A percentile compares a stretch with the other conserved stretches of the same genome.
Conservation (phyloP, 225 moss, liverwort and hornwort species). For the Climacium dendroides region DNA sequence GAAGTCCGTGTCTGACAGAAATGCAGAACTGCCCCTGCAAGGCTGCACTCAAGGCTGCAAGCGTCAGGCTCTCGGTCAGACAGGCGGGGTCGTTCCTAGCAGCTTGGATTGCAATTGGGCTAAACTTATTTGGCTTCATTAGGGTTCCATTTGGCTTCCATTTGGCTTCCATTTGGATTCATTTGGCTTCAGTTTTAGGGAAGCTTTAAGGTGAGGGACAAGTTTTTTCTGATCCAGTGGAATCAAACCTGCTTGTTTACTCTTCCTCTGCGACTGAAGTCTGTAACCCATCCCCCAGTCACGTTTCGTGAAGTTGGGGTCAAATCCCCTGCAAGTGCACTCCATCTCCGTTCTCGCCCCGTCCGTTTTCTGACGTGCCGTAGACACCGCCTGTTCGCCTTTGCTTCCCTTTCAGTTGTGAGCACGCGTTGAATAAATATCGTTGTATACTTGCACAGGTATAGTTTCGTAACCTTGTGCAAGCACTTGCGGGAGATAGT, state of each 20-base stretch:
- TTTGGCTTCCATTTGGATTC: neutral
- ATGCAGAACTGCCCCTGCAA: neutral
- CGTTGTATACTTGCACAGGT: neutral
- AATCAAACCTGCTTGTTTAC: neutral
- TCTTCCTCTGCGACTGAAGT: neutral
- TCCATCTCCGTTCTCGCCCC: neutral
- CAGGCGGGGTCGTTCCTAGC: neutral
- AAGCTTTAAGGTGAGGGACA: neutral
- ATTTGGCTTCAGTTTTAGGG: neutral
- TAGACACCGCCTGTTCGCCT: neutral
- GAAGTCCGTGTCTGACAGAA: neutral
- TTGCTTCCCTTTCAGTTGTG: neutral
- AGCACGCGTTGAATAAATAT: neutral
- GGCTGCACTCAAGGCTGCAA: neutral
- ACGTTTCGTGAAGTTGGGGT: neutral
- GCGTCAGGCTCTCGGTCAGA: neutral
- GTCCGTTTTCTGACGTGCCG: neutral
- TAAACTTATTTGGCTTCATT: neutral
- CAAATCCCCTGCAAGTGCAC: neutral
- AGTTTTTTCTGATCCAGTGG: neutral
- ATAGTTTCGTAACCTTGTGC: neutral
- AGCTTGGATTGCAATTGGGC: neutral
- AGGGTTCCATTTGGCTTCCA: neutral
- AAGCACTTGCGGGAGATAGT: neutral
- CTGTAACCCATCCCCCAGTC: neutral